phyloP scores from a whole-genome alignment of 208 protist genomes.

The Trypanosoma lewisi region DNA sequence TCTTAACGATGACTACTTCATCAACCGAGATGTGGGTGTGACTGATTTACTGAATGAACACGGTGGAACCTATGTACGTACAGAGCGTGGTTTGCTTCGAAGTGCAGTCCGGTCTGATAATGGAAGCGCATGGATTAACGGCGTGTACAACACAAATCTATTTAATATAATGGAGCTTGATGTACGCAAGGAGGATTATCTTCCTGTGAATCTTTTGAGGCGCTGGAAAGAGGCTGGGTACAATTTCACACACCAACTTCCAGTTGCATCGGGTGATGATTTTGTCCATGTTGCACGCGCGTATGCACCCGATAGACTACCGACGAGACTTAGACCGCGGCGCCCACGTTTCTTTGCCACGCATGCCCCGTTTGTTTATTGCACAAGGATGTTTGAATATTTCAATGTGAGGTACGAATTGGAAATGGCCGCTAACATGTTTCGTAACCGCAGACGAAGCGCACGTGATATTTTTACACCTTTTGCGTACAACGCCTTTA shows the following conservation, averaged over 20 bases:
- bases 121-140: conserved; percentile 27
- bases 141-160: conserved; percentile 36
- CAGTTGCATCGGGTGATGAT: conserved; percentile 19
- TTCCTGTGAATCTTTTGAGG: conserved; percentile 18
- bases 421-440: conserved; percentile 31
- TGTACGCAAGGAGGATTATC: conserved; percentile 27
- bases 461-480: conserved; percentile 42
- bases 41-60: conserved; percentile 59
- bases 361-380: conserved; percentile 70
- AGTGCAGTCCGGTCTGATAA: conserved; percentile 8
- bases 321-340: conserved; percentile 2
- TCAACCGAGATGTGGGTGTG: conserved; percentile 53
- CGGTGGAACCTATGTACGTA: conserved; percentile 60
- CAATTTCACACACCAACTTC: conserved; percentile 18
- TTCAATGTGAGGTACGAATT: conserved; percentile 36
- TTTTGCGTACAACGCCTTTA: conserved; percentile 66
- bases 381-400: conserved; percentile 50
- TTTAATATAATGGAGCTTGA: conserved; percentile 48
- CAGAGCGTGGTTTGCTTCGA: conserved; percentile 27
- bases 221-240: conserved; percentile 22
- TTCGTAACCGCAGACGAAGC: conserved; percentile 29
- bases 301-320: background rate
- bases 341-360: conserved; percentile 41
- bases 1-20: conserved; percentile 80
- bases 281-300: conserved; percentile 7